phyloP scores from a whole-genome alignment of 768 basidiomycete genomes.

The Rhodotorula paludigena region DNA sequence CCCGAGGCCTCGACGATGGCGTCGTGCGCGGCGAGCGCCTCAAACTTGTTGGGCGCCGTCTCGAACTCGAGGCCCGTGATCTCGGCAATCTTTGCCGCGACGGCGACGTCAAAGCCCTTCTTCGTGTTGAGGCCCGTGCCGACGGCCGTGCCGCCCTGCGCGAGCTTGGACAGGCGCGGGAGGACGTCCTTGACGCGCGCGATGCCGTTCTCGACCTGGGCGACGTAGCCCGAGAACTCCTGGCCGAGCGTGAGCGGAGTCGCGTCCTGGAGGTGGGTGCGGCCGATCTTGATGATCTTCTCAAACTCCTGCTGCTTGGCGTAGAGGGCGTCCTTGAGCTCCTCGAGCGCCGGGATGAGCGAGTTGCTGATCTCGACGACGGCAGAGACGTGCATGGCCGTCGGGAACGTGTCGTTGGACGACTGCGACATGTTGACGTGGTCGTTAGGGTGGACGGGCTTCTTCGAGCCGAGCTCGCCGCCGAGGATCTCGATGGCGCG shows the following conservation, averaged over 20 bases:
- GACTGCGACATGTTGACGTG: slow-evolving; percentile 99
- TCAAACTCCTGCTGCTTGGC: slow-evolving; percentile 77
- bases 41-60: slow-evolving; percentile 99
- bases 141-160: slow-evolving; percentile 97
- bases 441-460: slow-evolving; percentile 96
- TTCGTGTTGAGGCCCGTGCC: slow-evolving; percentile 97
- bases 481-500: slow-evolving; percentile 95
- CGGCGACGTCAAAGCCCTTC: slow-evolving; percentile 90
- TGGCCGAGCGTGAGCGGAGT: slow-evolving; percentile 96
- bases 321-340: slow-evolving; percentile 76
- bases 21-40: slow-evolving; percentile 95
- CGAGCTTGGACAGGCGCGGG: slow-evolving; percentile 79
- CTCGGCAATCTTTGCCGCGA: slow-evolving; percentile 85
- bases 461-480: slow-evolving; percentile 90
- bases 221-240: slow-evolving; percentile 97
- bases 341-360: slow-evolving; percentile 77
- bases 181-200: slow-evolving; percentile 72
- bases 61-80: slow-evolving; percentile 84
- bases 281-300: slow-evolving; percentile 94
- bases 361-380: slow-evolving; percentile 75
- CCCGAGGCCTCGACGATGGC: slow-evolving; percentile 96
- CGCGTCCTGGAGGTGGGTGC: slow-evolving; percentile 95
- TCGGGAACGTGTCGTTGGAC: slow-evolving; percentile 99
- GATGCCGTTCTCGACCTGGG: slow-evolving; percentile 86
- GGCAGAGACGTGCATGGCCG: slow-evolving; percentile 96